A percentile compares a stretch with the other conserved stretches of the same genome.
Conservation (phyloP, 331 rosid genomes). For the Acacia pycnantha region DNA sequence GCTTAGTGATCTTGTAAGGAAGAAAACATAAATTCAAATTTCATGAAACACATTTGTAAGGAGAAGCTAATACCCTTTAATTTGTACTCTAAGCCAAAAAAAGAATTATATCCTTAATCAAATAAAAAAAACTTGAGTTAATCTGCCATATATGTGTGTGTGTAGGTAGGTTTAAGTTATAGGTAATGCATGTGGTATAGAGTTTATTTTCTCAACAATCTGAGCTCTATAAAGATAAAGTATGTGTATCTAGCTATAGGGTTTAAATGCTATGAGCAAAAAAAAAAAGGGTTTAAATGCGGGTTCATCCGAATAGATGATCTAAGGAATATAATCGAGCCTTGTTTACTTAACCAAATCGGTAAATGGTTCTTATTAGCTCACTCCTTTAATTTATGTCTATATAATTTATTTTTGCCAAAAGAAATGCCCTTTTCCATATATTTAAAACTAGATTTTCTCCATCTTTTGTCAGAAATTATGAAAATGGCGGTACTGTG, state of each 20-base stretch:
- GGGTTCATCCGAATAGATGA: not conserved
- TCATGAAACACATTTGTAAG: no score
- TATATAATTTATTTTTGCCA: no score
- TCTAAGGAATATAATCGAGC: not conserved
- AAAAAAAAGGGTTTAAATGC: no score
- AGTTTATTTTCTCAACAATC: not conserved
- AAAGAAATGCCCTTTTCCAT: no score
- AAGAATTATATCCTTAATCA: no score
- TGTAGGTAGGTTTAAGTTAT: not conserved
- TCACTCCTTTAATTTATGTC: not conserved
- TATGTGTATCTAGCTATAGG: not conserved
- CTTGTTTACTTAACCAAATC: not conserved
- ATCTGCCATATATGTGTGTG: not conserved
- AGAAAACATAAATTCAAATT: no score
- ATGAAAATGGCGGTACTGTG: no score
- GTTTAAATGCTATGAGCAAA: no score
- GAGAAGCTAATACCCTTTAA: no score
- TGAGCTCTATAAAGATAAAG: not conserved
- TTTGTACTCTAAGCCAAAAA: no score
- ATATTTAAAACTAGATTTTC: no score
- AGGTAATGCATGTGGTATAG: not conserved
- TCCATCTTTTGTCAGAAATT: not conserved
- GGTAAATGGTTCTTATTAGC: not conserved
- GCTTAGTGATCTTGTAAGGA: accelerated
- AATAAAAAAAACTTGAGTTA: not conserved